These are phyloP conservation scores for Arabidopsis suecica DNA, from an alignment of 345 rosid species.

Conservation along the genomic window DNA sequence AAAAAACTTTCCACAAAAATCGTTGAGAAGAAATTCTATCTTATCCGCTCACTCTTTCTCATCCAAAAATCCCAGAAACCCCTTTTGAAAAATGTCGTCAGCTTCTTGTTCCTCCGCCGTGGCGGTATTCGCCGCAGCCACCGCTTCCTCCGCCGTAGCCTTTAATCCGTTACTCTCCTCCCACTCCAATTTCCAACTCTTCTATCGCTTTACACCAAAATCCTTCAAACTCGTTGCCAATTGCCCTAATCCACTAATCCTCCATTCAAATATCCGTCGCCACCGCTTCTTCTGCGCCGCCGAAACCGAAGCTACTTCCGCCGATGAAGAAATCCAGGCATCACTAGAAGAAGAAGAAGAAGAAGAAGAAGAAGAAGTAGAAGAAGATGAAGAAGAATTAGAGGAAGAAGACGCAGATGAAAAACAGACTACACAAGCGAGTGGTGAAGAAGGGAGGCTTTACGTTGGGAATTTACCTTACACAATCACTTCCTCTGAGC, in stretches of 20 bases:
- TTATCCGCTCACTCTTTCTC: slow-evolving; percentile 29
- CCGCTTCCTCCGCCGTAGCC: slow-evolving; percentile 27
- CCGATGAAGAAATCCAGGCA: slow-evolving; percentile 23
- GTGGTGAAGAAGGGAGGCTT: slow-evolving; percentile 64
- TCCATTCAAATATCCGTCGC: slow-evolving; percentile 39
- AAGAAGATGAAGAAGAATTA: slow-evolving; percentile 23
- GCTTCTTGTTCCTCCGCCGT: slow-evolving; percentile 38
- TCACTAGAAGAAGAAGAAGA: slow-evolving; percentile 40
- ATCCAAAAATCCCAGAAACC: slow-evolving; percentile 14
- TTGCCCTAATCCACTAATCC: slow-evolving; percentile 42
- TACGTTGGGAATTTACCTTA: slow-evolving; percentile 87
- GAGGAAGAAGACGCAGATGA: slow-evolving; percentile 46
- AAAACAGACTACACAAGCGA: slow-evolving; percentile 39
- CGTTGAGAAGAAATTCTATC: not conserved
- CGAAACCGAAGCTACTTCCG: slow-evolving; percentile 29
- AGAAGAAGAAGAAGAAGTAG: slow-evolving; percentile 38
- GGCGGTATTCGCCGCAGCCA: slow-evolving; percentile 29
- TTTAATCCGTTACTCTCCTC: slow-evolving; percentile 1
- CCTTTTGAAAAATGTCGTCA: slow-evolving; percentile 29
- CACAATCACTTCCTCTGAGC: slow-evolving; percentile 66
- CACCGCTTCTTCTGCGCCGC: slow-evolving; percentile 47
- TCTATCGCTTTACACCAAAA: slow-evolving; percentile 43
- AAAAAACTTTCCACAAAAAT: not conserved
- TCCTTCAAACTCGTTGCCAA: slow-evolving; percentile 52
- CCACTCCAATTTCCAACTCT: slow-evolving; percentile 41